Conservation (phyloP, 768 basidiomycete species). For the Grammothele lineata region DNA sequence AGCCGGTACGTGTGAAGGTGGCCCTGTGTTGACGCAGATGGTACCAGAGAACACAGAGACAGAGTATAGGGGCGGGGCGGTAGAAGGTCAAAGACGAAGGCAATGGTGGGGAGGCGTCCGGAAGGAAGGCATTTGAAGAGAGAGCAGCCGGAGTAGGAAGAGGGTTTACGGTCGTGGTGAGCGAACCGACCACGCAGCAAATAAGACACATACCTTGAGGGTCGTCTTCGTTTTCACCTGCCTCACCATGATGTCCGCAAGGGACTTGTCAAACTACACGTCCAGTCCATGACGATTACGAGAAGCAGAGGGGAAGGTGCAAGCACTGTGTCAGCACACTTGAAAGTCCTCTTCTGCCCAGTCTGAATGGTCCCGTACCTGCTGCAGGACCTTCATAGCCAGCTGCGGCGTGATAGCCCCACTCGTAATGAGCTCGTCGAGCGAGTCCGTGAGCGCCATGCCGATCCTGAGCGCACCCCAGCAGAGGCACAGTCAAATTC, state of each 20-base stretch:
- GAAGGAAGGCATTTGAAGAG: too few species aligned
- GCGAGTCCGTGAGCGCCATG: slow-evolving; percentile 94
- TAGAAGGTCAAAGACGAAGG: neutral
- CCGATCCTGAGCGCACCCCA: slow-evolving; percentile 64
- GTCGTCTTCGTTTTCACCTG: slow-evolving; percentile 94
- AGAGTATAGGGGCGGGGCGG: neutral
- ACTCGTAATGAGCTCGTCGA: slow-evolving; percentile 96
- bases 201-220: slow-evolving; percentile 60
- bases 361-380: slow-evolving; percentile 73
- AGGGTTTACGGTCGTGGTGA: neutral
- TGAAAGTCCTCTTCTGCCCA: too few species aligned
- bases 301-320: too few species aligned
- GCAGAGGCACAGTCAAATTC: too few species aligned
- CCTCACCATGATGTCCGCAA: slow-evolving; percentile 90
- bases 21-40: slow-evolving; percentile 41
- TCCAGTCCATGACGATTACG: neutral
- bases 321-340: too few species aligned
- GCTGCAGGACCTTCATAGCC: slow-evolving; percentile 97
- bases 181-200: slow-evolving; percentile 5
- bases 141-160: neutral
- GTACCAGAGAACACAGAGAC: neutral
- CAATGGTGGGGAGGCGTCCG: neutral
- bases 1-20: slow-evolving; percentile 89
- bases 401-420: slow-evolving; percentile 96
- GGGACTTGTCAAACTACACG: slow-evolving; percentile 88